phyloP scores from a whole-genome alignment of 2,329 filamentous ascomycete species.

The Penicillium sp. region DNA sequence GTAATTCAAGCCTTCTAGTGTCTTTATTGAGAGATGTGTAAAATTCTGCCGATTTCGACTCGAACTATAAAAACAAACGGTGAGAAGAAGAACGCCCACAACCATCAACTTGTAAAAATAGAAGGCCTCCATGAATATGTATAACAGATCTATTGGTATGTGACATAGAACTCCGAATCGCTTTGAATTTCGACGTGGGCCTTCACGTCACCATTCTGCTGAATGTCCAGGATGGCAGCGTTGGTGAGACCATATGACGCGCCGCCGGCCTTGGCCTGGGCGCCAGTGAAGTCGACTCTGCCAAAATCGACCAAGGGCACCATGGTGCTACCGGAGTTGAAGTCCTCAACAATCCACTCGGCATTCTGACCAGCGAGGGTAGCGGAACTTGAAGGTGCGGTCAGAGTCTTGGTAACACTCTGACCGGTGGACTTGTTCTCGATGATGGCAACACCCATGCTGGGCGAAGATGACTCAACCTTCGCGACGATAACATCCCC shows the following conservation, averaged over 20 bases:
- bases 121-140: not conserved
- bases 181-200: constrained; percentile 29
- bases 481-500: constrained; percentile 49
- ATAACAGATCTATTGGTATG: constrained; percentile 13
- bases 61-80: too few species aligned
- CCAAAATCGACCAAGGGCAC: constrained; percentile 52
- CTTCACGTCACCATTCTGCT: constrained; percentile 43
- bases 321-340: constrained; percentile 39
- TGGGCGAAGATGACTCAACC: constrained; percentile 40
- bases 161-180: constrained; percentile 30
- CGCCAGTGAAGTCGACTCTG: constrained; percentile 41
- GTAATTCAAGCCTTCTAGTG: not conserved
- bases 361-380: constrained; percentile 57
- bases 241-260: constrained; percentile 33
- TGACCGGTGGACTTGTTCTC: constrained; percentile 55
- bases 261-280: constrained; percentile 27
- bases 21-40: not conserved
- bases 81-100: not conserved
- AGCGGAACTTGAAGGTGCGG: constrained; percentile 39
- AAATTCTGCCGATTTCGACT: not conserved
- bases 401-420: constrained; percentile 54
- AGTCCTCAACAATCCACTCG: constrained; percentile 65
- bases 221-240: constrained; percentile 49
- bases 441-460: constrained; percentile 48
- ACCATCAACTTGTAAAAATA: not conserved